Conservation (phyloP, 768 basidiomycete genomes). For the Kwoniella bestiolae region DNA sequence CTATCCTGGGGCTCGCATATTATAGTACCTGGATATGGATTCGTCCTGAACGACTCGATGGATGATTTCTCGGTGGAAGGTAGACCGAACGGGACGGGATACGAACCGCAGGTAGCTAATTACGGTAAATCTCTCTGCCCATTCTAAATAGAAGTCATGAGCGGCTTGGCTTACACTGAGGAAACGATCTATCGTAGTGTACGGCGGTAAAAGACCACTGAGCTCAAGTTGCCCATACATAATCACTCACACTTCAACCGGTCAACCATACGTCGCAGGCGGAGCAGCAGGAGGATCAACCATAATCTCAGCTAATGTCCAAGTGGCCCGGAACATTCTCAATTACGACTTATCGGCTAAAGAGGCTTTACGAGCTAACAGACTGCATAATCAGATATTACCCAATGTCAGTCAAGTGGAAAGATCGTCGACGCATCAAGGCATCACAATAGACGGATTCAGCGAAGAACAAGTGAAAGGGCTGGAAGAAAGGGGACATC, state of each 20-base stretch:
- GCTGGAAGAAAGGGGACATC: slow-evolving; percentile 40
- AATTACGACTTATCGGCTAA: slow-evolving; percentile 39
- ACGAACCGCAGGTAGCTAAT: slow-evolving; percentile 41
- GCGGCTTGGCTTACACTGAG: too few relatives aligned
- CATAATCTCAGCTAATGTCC: slow-evolving; percentile 47
- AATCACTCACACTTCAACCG: slow-evolving; percentile 27
- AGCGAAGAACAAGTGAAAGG: slow-evolving; percentile 31
- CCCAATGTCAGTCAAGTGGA: slow-evolving; percentile 43
- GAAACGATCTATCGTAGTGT: too few relatives aligned
- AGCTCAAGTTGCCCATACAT: slow-evolving; percentile 53
- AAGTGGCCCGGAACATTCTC: slow-evolving; percentile 45
- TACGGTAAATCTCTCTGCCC: slow-evolving; percentile 28
- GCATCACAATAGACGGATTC: slow-evolving; percentile 34
- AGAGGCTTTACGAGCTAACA: slow-evolving; percentile 36
- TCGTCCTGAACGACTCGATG: slow-evolving; percentile 51
- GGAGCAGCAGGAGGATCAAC: slow-evolving; percentile 50
- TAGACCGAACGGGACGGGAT: slow-evolving; percentile 41
- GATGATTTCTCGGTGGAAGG: slow-evolving; percentile 50
- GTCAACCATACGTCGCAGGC: slow-evolving; percentile 36
- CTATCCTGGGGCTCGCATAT: slow-evolving; percentile 46
- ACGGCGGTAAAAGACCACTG: slow-evolving; percentile 43
- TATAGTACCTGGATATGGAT: slow-evolving; percentile 45
- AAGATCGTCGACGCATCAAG: slow-evolving; percentile 12
- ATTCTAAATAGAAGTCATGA: background rate
- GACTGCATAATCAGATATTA: slow-evolving; percentile 50